Conservation (phyloP, 495 filamentous ascomycete species). For the Umbilicaria muhlenbergii region DNA sequence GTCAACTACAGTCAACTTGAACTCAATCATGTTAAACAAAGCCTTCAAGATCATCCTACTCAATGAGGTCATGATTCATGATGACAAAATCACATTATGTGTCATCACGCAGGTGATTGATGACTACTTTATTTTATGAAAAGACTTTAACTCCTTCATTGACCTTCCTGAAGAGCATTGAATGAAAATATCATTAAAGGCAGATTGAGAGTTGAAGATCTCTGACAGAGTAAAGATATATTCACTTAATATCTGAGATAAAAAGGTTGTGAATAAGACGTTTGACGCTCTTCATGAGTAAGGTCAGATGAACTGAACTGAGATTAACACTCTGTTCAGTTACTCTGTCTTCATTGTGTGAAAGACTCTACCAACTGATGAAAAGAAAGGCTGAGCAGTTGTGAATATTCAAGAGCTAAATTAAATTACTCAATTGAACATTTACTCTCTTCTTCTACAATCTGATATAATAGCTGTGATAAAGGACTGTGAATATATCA, state of each 20-base stretch:
- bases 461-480: slow-evolving; percentile 1
- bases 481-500: slow-evolving; percentile 3
- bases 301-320: not conserved
- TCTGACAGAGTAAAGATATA: not conserved
- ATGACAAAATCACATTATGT: too few species aligned
- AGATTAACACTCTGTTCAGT: not conserved
- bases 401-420: slow-evolving; percentile 6
- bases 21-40: too few species aligned
- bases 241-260: not conserved
- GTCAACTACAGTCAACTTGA: too few species aligned
- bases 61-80: too few species aligned
- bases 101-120: too few species aligned
- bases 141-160: too few species aligned
- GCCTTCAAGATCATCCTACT: too few species aligned
- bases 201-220: too few species aligned
- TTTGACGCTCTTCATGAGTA: slow-evolving; percentile 2
- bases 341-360: not conserved
- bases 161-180: too few species aligned
- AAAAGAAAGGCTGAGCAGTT: not conserved
- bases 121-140: too few species aligned
- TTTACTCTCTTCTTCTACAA: slow-evolving; percentile 2
- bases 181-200: too few species aligned
- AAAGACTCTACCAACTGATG: not conserved
- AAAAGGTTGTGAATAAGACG: slow-evolving; percentile 2
- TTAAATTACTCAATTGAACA: not conserved